phyloP scores from a whole-genome alignment of 331 rosid species.

The Acacia concinna region DNA sequence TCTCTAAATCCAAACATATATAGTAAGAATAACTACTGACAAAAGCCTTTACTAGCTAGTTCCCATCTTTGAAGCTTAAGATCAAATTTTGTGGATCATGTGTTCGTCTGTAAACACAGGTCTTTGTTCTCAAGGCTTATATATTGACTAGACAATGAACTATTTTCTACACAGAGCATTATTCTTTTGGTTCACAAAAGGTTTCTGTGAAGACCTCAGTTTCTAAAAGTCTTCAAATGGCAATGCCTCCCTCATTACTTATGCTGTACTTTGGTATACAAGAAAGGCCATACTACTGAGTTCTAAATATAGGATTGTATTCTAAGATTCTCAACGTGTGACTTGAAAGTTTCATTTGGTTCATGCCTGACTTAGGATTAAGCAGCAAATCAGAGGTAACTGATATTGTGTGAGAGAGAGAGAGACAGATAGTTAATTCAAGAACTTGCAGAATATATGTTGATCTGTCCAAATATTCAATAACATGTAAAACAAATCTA shows the following conservation, averaged over 20 bases:
- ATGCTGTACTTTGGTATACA: neutral
- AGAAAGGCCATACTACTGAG: neutral
- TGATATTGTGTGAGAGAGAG: neutral
- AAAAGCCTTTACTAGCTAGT: neutral
- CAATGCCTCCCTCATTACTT: neutral
- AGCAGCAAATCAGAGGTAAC: slow-evolving; percentile 4
- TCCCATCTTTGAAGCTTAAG: neutral
- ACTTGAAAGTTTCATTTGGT: neutral
- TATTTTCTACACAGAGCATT: neutral
- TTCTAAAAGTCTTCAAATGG: slow-evolving; percentile 6
- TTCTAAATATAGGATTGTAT: neutral
- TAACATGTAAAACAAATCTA: neutral
- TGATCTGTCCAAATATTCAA: neutral
- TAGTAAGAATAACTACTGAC: neutral
- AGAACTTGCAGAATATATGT: neutral
- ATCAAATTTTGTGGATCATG: neutral
- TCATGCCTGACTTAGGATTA: slow-evolving; percentile 8
- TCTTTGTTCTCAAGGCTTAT: neutral
- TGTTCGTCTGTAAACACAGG: neutral
- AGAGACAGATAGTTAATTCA: neutral
- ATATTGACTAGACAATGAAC: neutral
- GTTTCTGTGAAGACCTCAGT: neutral
- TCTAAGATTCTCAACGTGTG: neutral
- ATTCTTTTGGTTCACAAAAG: neutral
- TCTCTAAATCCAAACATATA: neutral